Percentiles rank a stretch among this genome's conserved stretches.
These are phyloP conservation scores for Chloropicon primus DNA, from an alignment of 139 green algal genomes.

Conservation along the genomic window DNA sequence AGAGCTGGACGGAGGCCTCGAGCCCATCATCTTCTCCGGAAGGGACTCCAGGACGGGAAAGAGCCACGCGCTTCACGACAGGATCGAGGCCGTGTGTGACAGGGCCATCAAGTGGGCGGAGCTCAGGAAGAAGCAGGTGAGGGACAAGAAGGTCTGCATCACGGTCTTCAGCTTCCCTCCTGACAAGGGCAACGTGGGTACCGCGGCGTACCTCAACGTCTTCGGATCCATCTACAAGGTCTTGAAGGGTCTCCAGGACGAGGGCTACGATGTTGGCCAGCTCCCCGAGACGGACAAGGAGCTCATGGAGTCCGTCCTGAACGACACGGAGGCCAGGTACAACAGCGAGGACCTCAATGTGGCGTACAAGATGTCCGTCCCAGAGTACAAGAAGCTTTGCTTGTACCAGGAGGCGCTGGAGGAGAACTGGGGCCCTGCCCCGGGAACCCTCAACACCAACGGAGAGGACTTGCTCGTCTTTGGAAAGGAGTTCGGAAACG, in stretches of 20 bases:
- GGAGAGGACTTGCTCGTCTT: conserved; percentile 92
- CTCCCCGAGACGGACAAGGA: conserved; percentile 55
- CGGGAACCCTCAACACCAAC: conserved; percentile 93
- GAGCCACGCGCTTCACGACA: conserved; percentile 91
- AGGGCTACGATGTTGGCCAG: conserved; percentile 84
- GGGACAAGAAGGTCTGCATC: conserved; percentile 91
- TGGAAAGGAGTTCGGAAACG: conserved; percentile 93
- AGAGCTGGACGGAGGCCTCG: conserved; percentile 94
- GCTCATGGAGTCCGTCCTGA: conserved; percentile 79
- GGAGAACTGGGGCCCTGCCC: conserved; percentile 87
- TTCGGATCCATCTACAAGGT: conserved; percentile 89
- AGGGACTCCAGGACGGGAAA: conserved; percentile 89
- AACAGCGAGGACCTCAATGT: conserved; percentile 91
- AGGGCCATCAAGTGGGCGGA: conserved; percentile 91
- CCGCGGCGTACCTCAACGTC: conserved; percentile 97
- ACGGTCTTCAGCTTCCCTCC: conserved; percentile 98
- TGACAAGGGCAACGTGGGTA: conserved; percentile 99
- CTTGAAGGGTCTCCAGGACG: conserved; percentile 54
- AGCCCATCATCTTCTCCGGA: conserved; percentile 97
- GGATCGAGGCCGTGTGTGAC: conserved; percentile 66
- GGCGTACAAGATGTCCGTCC: conserved; percentile 82
- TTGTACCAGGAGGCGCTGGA: conserved; percentile 80
- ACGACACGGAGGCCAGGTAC: conserved; percentile 82
- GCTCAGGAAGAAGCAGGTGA: conserved; percentile 73
- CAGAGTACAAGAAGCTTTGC: conserved; percentile 82